phyloP scores from a whole-genome alignment of 768 basidiomycete species.

The Termitomyces sp. region DNA sequence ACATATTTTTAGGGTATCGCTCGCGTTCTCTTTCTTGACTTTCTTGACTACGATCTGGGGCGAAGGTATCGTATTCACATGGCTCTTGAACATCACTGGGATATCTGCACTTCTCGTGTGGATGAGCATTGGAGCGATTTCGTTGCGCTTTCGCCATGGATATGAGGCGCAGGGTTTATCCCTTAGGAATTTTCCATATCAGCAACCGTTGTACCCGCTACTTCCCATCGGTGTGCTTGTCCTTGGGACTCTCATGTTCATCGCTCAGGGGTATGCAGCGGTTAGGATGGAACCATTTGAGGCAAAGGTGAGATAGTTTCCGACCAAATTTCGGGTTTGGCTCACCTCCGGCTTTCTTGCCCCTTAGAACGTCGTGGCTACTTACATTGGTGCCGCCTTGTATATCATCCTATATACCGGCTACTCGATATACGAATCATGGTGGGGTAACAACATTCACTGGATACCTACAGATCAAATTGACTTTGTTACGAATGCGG shows the following conservation, averaged over 20 bases:
- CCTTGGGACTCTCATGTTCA: slow-evolving; percentile 48
- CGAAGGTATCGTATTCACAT: slow-evolving; percentile 48
- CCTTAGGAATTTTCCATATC: slow-evolving; percentile 55
- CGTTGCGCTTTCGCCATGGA: slow-evolving; percentile 60
- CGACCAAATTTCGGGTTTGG: not conserved
- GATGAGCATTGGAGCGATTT: slow-evolving; percentile 53
- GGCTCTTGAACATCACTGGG: slow-evolving; percentile 63
- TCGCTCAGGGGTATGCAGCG: slow-evolving; percentile 51
- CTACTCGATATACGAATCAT: slow-evolving; percentile 37
- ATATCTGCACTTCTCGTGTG: slow-evolving; percentile 68
- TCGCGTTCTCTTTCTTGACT: slow-evolving; percentile 45
- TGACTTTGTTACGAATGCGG: slow-evolving; percentile 53
- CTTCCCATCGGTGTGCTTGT: slow-evolving; percentile 48
- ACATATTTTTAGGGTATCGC: slow-evolving; percentile 34
- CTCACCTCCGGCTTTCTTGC: not conserved
- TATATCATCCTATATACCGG: slow-evolving; percentile 44
- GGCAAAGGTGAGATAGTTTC: slow-evolving; percentile 28
- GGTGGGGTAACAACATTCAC: slow-evolving; percentile 25
- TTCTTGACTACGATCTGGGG: slow-evolving; percentile 61
- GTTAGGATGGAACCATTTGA: slow-evolving; percentile 42
- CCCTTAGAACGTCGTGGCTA: slow-evolving; percentile 48
- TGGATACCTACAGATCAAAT: slow-evolving; percentile 40
- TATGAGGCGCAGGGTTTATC: slow-evolving; percentile 50
- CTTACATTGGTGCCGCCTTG: slow-evolving; percentile 48
- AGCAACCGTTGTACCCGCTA: slow-evolving; percentile 51